phyloP scores from a whole-genome alignment of 345 rosid species.

The Gossypium australe region DNA sequence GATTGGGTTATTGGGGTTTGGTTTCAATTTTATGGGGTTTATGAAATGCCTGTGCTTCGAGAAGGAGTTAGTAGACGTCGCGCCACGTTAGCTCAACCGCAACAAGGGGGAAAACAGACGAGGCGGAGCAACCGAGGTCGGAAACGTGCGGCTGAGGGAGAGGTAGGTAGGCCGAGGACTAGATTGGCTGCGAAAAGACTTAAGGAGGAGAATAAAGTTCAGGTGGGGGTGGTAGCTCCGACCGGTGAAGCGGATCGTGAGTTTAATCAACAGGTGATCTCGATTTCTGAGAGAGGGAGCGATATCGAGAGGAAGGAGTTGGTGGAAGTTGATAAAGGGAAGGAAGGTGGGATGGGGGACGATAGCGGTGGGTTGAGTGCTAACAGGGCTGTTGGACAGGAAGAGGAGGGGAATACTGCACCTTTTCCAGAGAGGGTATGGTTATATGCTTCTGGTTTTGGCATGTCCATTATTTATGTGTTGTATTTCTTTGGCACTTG shows the following conservation, averaged over 20 bases:
- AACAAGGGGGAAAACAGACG: constrained; percentile 17
- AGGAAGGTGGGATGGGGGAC: constrained; percentile 51
- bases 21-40: constrained; percentile 67
- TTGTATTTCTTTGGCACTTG: not conserved
- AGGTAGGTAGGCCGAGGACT: constrained; percentile 49
- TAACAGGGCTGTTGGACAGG: constrained; percentile 64
- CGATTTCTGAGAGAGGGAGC: constrained; percentile 26
- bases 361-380: constrained; percentile 73
- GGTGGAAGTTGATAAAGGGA: constrained; percentile 24
- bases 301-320: constrained; percentile 29
- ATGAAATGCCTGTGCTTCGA: constrained; percentile 90
- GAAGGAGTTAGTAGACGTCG: constrained; percentile 73
- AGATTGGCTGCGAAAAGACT: constrained; percentile 42
- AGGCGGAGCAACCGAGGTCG: constrained; percentile 22
- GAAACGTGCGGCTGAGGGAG: constrained; percentile 36
- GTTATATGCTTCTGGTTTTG: constrained; percentile 23
- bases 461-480: not conserved
- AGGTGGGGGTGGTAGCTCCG: not conserved
- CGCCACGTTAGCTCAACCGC: constrained; percentile 26
- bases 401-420: constrained; percentile 83
- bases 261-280: constrained; percentile 16
- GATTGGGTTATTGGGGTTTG: constrained; percentile 34
- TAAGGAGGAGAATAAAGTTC: constrained; percentile 32
- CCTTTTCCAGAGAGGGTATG: constrained; percentile 87
- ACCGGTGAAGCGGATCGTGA: constrained; percentile 11